Base-by-base conservation (phyloP, 2,329 filamentous ascomycete genomes). In the Colletotrichum zoysiae region DNA sequence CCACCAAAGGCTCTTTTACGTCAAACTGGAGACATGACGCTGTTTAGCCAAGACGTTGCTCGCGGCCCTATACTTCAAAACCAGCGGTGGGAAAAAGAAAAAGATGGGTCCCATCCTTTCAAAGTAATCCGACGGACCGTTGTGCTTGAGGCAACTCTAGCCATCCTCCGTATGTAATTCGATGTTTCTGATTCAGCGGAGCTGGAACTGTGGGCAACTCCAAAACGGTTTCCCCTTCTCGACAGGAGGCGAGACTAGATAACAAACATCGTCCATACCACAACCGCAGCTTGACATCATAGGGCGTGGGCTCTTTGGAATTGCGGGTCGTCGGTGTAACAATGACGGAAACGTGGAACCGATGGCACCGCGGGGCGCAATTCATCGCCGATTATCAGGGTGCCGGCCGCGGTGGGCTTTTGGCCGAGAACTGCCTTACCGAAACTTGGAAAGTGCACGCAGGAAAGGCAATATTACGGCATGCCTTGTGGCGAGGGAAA, bases 311-410 rank as follows among this genome's bases (percentile, higher is more conserved):
- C 46, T 33, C 9, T n/a, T 9, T 30, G 48, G 48, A 56, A 42
- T 60, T 65, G 65, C 65, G 70, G 70, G 65, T 65, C 70, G n/a
- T 3, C 12, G 46, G 69, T 69, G 69, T 46, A 50, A 71, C 65
- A 50, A 65, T 72, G 70, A 72, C 65, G 70, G 70, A 65, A 56
- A 56, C 65, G 64, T 72, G 65, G 70, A 60, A 46, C 65, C 16
- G 20, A 44, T 50, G 44, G 53, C 53, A 50, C 59, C 26, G 53
- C 48, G 69, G 46, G 65, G 50, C 53, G 51, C 48, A 55, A 44
- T 55, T 5, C 50, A 70, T 70, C 59, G 59, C 30, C 48, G 60
- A 72, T 60, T 53, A 23, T 60, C 65, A 53, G 40, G 59, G 55
- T 20, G 23, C 53, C 38, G 46, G 33, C 5, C 35, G 35, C 42